Conservation (phyloP, 768 basidiomycete genomes). For the Kwoniella pini region DNA sequence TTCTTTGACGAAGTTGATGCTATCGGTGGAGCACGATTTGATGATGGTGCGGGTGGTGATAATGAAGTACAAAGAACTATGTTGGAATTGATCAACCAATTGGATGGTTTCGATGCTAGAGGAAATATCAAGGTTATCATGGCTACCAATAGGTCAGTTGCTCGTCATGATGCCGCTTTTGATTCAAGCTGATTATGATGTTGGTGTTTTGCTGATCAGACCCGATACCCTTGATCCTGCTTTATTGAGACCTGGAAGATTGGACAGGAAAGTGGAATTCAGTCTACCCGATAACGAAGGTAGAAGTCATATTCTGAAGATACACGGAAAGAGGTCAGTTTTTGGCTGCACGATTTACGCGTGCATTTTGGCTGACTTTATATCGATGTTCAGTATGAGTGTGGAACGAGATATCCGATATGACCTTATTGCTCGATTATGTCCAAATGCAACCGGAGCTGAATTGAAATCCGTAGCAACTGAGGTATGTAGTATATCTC, state of each 20-base stretch:
- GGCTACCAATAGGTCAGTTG: constrained; percentile 87
- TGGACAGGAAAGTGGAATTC: constrained; percentile 97
- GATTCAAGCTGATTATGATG: neutral
- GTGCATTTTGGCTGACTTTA: neutral
- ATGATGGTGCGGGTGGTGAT: constrained; percentile 97
- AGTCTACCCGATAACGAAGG: constrained; percentile 92
- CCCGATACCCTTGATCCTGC: constrained; percentile 98
- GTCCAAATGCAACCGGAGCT: constrained; percentile 98
- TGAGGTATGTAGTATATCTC: constrained; percentile 63
- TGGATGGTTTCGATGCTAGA: constrained; percentile 96
- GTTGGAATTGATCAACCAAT: constrained; percentile 97
- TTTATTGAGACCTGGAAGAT: constrained; percentile 87
- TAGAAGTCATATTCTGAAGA: constrained; percentile 91
- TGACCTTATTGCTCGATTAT: constrained; percentile 92
- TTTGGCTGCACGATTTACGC: neutral
- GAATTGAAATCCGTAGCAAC: constrained; percentile 95
- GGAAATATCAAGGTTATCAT: constrained; percentile 99
- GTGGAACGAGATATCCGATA: constrained; percentile 96
- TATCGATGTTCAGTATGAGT: constrained; percentile 70
- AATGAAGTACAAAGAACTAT: constrained; percentile 99
- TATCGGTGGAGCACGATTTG: constrained; percentile 95
- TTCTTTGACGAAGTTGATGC: constrained; percentile 99
- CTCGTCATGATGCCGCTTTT: neutral
- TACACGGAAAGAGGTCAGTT: constrained; percentile 85
- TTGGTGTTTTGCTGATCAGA: constrained; percentile 57